A percentile compares a stretch with the other conserved stretches of the same genome.
Evolutionary conservation across 2,329 filamentous ascomycete species (phyloP).

Genomic region (Ascosphaera pollenicola): DNA sequence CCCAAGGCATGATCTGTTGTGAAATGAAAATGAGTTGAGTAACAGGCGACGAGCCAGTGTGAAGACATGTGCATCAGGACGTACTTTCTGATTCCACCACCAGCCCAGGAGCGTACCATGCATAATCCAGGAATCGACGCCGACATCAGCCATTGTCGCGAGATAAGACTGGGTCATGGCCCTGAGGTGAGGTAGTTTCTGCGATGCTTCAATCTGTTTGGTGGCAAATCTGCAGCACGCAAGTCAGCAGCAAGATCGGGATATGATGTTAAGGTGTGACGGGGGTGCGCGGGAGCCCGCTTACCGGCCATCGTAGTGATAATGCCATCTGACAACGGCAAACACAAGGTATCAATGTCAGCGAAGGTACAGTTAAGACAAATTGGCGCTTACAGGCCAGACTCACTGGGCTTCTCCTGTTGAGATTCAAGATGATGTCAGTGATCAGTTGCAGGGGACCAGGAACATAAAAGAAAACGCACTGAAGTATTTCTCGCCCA

Average conservation of each 20-base stretch:
- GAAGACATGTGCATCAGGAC: too few species aligned
- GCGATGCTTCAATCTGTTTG: conserved; percentile 21
- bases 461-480: conserved; percentile 1
- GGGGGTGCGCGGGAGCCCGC: background rate
- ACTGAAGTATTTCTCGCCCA: conserved; percentile 6
- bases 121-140: conserved; percentile 40
- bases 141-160: conserved; percentile 31
- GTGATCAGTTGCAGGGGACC: background rate
- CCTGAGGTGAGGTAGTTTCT: conserved; percentile 26
- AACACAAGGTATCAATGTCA: background rate
- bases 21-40: too few species aligned
- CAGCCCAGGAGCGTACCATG: conserved; percentile 38
- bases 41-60: too few species aligned
- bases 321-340: conserved; percentile 8
- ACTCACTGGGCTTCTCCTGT: background rate
- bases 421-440: background rate
- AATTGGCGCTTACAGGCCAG: background rate
- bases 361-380: conserved; percentile 1
- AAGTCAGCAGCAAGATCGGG: conserved; percentile 1
- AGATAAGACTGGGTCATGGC: conserved; percentile 33
- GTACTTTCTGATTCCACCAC: conserved; percentile 37
- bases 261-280: background rate
- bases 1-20: conserved; percentile 35
- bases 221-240: conserved; percentile 24
- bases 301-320: conserved; percentile 19